Evolutionary conservation across 176 grass and related monocot genomes (phyloP), one percentile per base, ranked within the genome.

Genomic region (Carex myosuroides): DNA sequence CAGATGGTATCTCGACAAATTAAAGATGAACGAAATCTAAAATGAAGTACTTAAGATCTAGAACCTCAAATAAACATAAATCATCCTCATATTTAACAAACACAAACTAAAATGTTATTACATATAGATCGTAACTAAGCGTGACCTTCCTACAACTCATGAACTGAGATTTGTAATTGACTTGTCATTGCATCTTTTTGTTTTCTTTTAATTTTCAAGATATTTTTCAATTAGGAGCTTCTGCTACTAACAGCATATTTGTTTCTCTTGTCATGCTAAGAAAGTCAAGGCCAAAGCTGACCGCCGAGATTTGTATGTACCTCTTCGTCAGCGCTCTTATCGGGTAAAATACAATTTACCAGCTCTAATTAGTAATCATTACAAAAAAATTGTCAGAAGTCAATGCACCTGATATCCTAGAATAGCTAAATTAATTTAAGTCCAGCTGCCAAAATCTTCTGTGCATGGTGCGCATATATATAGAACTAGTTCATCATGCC

Each of bases 221-320:
- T 75, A 54, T 3, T 2, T 75, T 54, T 3, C 21, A 80, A 63
- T 5, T 81, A 22, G 22, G 11, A 81, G 24, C 44, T 60, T 4
- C 0, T 12, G 54, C 18, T 87, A 30, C n/a, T 76, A 26, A 74
- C 12, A 46, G 3, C 68, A 71, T 22, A 39, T 66, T 74, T 60
- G 2, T 18, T 17, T 44, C 17, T 30, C 6, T 13, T 56, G 1
- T 21, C 42, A 12, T 84, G 37, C 81, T 68, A 50, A 97, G 94
- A 89, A 97, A 97, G 84, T 81, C 86, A 3, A 94, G 91, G 9
- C 94, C 94, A 18, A 97, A 92, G 85, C 80, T 97, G 26, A 97
- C 94, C 20, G 24, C 30, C 8, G 85, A 94, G 50, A 92, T 90
- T 82, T 90, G 84, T 64, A 79, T 93, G 24, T 92, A 86, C 74